Base-by-base conservation (phyloP, 1,139 yeast species). In the Pichia sp. region DNA sequence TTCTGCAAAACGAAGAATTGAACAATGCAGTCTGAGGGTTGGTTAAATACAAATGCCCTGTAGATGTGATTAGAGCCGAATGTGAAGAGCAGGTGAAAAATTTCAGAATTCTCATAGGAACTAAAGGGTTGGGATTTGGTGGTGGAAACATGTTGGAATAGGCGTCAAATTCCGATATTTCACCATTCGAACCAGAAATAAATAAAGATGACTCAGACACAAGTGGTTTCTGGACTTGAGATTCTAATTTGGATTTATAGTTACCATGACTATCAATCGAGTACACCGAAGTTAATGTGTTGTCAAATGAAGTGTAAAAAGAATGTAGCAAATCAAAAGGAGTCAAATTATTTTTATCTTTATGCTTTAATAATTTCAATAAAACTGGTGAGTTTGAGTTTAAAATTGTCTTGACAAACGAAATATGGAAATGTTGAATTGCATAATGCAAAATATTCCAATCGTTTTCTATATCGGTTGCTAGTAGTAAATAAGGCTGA, bases 401-500 rank as follows among this genome's bases (percentile, higher is more conserved):
- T 43, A 79, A 58, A 40, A 83, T 59, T 11, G 68, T 64, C 51
- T 70, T 74, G 11, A 82, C 80, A 56, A 82, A 75, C 7, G 73
- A 59, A 29, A 84, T 61, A 46, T 80, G 72, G 48, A 84, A 87
- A 58, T 70, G 65, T 54, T 68, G 78, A 38, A 83, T 69, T 37
- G 79, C 80, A 55, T 77, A 75, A 62, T 90, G 97, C 38, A 88
- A 67, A 33, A 88, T 79, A 37, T 86, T 84, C 85, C 95, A 88
- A 1, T 88, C 86, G 57, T 77, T 86, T 61, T 90, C 97, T 46
- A 68, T 68, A 59, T 90, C 97, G 2, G 69, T 64, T 0, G 73
- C 60, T 9, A 59, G 55, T 2, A 79, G 52, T 39, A 80, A 34
- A 16, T 42, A 41, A 26, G 45, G 49, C 32, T 37, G 37, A 9